Percentiles rank a stretch among this genome's conserved stretches.
Evolutionary conservation across 2,329 filamentous ascomycete genomes (phyloP).

Genomic region (Aspergillus neotritici): DNA sequence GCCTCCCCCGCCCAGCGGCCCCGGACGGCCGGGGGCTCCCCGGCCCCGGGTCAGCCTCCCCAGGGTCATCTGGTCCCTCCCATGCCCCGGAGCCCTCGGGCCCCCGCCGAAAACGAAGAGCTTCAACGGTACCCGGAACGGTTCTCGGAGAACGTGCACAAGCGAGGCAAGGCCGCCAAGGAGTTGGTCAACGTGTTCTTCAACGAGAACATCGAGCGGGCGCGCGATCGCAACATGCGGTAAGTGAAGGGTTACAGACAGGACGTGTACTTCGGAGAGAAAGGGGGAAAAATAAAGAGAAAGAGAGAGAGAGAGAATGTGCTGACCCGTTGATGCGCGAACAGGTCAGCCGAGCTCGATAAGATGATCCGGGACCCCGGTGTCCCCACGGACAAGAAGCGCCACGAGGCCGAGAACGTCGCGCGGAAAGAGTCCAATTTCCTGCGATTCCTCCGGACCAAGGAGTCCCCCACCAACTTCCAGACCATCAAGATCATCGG

Average conservation of each 20-base stretch:
- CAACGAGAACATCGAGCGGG: conserved; percentile 96
- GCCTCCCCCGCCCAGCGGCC: conserved; percentile 70
- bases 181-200: conserved; percentile 74
- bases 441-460: conserved; percentile 86
- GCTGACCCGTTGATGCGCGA: too few species aligned
- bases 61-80: conserved; percentile 66
- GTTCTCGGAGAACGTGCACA: conserved; percentile 80
- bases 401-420: conserved; percentile 76
- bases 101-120: conserved; percentile 58
- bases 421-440: conserved; percentile 88
- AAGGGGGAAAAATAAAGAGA: too few species aligned
- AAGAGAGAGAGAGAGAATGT: too few species aligned
- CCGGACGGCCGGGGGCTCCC: conserved; percentile 64
- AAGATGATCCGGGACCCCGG: conserved; percentile 73
- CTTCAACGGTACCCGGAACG: conserved; percentile 76
- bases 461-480: conserved; percentile 92
- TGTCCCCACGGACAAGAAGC: conserved; percentile 68
- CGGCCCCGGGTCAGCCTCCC: conserved; percentile 47
- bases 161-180: conserved; percentile 61
- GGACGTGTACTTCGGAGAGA: too few species aligned
- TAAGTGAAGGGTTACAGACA: conserved; percentile 38
- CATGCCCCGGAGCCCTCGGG: conserved; percentile 54
- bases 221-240: conserved; percentile 91
- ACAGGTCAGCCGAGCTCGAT: conserved; percentile 86
- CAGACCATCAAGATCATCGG: conserved; percentile 95